Evolutionary conservation across 441 rosid genomes (phyloP).

Genomic region (Adansonia gregorii): DNA sequence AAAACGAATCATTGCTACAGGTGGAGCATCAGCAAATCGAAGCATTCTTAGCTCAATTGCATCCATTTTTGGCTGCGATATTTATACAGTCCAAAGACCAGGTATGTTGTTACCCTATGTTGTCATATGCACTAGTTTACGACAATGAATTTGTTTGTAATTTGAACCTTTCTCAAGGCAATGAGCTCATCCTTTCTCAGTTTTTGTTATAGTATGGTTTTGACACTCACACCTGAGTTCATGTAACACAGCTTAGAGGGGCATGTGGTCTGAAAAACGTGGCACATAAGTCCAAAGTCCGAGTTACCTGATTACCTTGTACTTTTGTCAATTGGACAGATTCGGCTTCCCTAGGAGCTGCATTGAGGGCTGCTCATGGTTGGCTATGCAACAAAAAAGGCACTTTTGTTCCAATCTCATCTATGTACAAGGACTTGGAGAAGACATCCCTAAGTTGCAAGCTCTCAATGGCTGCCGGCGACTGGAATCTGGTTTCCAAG

Average conservation of each 20-base stretch:
- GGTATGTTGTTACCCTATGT: conserved; percentile 45
- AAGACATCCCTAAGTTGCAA: conserved; percentile 65
- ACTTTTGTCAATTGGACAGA: conserved; percentile 41
- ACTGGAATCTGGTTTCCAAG: conserved; percentile 45
- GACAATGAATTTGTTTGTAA: too few relatives aligned
- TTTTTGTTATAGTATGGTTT: neutral
- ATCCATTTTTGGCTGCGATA: conserved; percentile 77
- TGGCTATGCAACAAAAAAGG: conserved; percentile 80
- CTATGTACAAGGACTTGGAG: conserved; percentile 61
- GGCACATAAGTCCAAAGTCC: neutral
- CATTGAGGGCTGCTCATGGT: conserved; percentile 87
- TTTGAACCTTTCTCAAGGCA: neutral
- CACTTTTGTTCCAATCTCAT: conserved; percentile 65
- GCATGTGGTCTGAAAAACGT: too few relatives aligned
- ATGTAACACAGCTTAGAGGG: too few relatives aligned
- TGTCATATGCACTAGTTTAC: too few relatives aligned
- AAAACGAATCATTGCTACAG: conserved; percentile 77
- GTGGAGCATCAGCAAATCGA: conserved; percentile 84
- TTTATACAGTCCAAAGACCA: conserved; percentile 76
- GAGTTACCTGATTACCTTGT: neutral
- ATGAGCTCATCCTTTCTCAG: neutral
- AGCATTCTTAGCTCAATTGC: conserved; percentile 63
- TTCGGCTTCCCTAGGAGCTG: conserved; percentile 94
- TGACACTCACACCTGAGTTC: too few relatives aligned
- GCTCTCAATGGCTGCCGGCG: conserved; percentile 61